Conservation (phyloP, 495 filamentous ascomycete genomes). For the Saxophila tyrrhenica region DNA sequence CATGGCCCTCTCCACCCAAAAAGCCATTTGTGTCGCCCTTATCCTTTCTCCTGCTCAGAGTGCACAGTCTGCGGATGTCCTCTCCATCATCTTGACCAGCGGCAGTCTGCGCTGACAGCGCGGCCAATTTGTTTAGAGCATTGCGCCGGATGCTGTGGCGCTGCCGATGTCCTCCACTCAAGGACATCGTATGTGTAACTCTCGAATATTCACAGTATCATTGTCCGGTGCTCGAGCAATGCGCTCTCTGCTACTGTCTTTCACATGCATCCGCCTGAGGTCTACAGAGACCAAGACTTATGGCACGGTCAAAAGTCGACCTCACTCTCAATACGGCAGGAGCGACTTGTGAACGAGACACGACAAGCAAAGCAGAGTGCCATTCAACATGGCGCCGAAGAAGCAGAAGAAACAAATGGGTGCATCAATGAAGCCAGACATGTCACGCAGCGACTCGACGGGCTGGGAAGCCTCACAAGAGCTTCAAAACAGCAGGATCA, state of each 20-base stretch:
- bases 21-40: conserved; percentile 16
- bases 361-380: neutral
- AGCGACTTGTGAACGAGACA: neutral
- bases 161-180: neutral
- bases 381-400: conserved; percentile 4
- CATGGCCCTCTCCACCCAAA: neutral
- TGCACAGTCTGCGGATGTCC: conserved; percentile 26
- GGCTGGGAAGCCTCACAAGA: neutral
- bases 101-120: conserved; percentile 25
- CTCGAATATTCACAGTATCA: no score
- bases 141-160: conserved; percentile 18
- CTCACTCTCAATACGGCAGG: neutral
- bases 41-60: conserved; percentile 12
- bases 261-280: no score
- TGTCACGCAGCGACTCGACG: neutral
- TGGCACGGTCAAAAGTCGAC: neutral
- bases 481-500: neutral
- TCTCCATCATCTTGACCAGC: conserved; percentile 8
- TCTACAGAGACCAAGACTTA: neutral
- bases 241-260: no score
- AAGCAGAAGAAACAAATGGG: neutral
- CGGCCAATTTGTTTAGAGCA: conserved; percentile 32
- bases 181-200: no score
- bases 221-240: no score
- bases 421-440: neutral